Base-by-base conservation (phyloP, 2,329 filamentous ascomycete species). In the Paracoccidioides lutzii region DNA sequence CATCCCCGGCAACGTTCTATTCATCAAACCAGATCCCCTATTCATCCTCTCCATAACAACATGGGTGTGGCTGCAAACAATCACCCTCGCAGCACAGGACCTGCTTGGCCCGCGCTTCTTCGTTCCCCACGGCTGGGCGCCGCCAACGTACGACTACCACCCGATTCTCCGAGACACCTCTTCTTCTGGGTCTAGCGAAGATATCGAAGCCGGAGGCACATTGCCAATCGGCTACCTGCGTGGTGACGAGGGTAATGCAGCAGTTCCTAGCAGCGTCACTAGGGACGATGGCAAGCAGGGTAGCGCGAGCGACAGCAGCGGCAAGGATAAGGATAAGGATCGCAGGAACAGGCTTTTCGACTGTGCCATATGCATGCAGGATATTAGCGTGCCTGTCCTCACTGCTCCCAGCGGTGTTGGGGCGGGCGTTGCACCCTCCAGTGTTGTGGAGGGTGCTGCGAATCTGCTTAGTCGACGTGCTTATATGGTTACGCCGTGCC, bases 401-500 rank as follows among this genome's bases (percentile, higher is more conserved):
- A 64, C 68, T 3, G 67, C 68, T 12, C 68, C 63, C 28, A 79
- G 81, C 37, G 78, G 83, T 57, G 75, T 22, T 22, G 22, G 65
- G 64, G 64, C 67, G 63, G 66, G 52, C 28, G 35, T 53, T 30
- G 52, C 32, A 9, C 41, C 41, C 12, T 30, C 65, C 57, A 67
- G 72, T 33, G 69, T 74, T 46, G 61, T 73, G 14, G 71, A 74
- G 50, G 68, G 74, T 44, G 72, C 71, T 4, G 70, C 81, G 0
- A 84, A 84, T 35, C 81, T 95, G 55, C 77, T 97, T 62, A 87
- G 87, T 37, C 78, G 91, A 58, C 81, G 90, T 52, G 78, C 81
- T 63, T 97, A 97, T 72, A 98, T 98, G 93, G 88, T 97, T 28
- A 98, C 93, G 56, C 93, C 93, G 50, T 98, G 93, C 70, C 78